Conservation (phyloP, 139 green algal genomes). For the Asterochloris sp. region DNA sequence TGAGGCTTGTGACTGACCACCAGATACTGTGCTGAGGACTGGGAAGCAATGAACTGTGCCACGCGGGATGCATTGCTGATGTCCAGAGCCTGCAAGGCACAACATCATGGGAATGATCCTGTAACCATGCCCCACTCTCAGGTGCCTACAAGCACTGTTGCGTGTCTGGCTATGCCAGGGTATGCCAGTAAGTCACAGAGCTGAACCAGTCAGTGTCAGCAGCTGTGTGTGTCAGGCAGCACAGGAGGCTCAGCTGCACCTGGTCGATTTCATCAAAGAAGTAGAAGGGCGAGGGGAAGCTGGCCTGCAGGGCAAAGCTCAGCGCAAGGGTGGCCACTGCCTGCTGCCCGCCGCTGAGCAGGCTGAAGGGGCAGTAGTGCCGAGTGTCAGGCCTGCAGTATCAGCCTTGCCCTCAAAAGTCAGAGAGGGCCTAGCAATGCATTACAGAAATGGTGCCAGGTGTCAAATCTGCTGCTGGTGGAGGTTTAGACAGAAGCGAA, state of each 20-base stretch:
- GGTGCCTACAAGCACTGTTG: too few relatives aligned
- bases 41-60: constrained; percentile 48
- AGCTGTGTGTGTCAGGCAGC: neutral
- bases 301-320: constrained; percentile 69
- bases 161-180: neutral
- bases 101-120: too few relatives aligned
- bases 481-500: neutral
- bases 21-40: constrained; percentile 62
- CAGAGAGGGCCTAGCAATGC: neutral
- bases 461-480: neutral
- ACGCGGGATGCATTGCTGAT: constrained; percentile 50
- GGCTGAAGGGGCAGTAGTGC: constrained; percentile 61
- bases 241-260: neutral
- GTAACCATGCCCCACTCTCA: neutral
- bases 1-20: constrained; percentile 72
- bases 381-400: constrained; percentile 50
- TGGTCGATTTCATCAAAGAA: constrained; percentile 81
- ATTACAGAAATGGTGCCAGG: neutral
- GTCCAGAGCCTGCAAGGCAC: constrained; percentile 41
- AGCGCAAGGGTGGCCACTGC: constrained; percentile 73
- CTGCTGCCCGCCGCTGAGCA: constrained; percentile 78
- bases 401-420: neutral
- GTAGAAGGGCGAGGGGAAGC: constrained; percentile 78
- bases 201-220: neutral
- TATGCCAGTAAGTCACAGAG: neutral